These are phyloP conservation scores for Cryptococcus sp. DNA, from an alignment of 1,284 basidiomycete genomes.

Conservation along the genomic window DNA sequence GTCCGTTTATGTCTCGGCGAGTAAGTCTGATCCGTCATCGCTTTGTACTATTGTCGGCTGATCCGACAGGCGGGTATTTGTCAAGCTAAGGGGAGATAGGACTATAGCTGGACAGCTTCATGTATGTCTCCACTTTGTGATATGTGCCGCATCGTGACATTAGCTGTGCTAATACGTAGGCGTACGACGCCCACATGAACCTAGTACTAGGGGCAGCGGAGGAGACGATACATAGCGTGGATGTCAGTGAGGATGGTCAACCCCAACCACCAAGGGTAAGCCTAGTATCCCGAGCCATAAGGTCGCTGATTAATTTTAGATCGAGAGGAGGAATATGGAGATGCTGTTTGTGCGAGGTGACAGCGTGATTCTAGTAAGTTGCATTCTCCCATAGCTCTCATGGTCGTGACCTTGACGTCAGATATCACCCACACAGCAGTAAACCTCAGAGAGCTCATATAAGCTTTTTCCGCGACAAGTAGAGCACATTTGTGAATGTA, in stretches of 20 bases:
- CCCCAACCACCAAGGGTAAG: conserved; percentile 50
- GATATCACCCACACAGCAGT: not conserved
- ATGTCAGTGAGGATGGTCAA: conserved; percentile 54
- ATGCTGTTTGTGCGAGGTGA: conserved; percentile 98
- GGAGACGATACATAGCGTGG: conserved; percentile 90
- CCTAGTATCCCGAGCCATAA: conserved; percentile 6
- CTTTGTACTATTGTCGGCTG: conserved; percentile 1
- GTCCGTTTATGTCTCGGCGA: conserved; percentile 93
- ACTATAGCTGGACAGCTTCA: conserved; percentile 90
- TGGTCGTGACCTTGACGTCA: not conserved
- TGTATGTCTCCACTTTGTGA: no score
- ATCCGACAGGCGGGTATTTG: conserved; percentile 41
- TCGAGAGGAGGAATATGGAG: conserved; percentile 89
- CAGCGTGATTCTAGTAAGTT: conserved; percentile 79
- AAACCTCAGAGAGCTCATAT: no score
- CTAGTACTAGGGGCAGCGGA: conserved; percentile 95
- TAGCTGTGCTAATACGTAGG: conserved; percentile 53
- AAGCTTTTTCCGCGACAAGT: no score
- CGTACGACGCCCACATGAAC: conserved; percentile 99
- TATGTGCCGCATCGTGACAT: no score
- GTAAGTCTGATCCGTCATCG: conserved; percentile 58
- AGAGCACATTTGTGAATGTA: no score
- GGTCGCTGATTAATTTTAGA: conserved; percentile 53
- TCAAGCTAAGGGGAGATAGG: conserved; percentile 89
- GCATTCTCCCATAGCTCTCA: not conserved